phyloP scores from a whole-genome alignment of 805 yeast species.

The Kodamaea kaohsiungensis region DNA sequence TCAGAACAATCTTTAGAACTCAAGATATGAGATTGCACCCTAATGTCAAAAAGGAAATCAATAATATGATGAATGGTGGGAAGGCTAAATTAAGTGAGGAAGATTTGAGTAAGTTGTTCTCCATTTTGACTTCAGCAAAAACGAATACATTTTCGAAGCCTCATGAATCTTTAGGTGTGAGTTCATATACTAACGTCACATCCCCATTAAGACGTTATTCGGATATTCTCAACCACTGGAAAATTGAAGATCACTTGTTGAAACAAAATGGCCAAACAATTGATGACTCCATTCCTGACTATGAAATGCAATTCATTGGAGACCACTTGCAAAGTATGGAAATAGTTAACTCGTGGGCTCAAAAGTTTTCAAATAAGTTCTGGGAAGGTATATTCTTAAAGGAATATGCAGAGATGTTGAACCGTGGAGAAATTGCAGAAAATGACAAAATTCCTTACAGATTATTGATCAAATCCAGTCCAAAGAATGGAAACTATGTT shows the following conservation, averaged over 20 bases:
- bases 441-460: constrained; percentile 22
- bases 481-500: constrained; percentile 27
- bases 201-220: constrained; percentile 37
- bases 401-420: constrained; percentile 24
- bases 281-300: constrained; percentile 1
- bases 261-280: background rate
- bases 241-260: constrained; percentile 23
- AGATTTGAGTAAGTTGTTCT: constrained; percentile 44
- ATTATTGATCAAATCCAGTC: constrained; percentile 22
- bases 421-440: constrained; percentile 13
- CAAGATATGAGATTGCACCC: constrained; percentile 31
- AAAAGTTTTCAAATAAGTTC: constrained; percentile 27
- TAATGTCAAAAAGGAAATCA: constrained; percentile 25
- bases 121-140: constrained; percentile 54
- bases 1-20: constrained; percentile 54
- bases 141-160: constrained; percentile 43
- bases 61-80: constrained; percentile 18
- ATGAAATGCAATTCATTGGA: constrained; percentile 19
- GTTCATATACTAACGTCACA: constrained; percentile 70
- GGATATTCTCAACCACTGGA: constrained; percentile 68
- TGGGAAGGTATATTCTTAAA: constrained; percentile 40
- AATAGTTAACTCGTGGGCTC: constrained; percentile 24
- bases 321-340: constrained; percentile 36
- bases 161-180: constrained; percentile 68
- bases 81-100: constrained; percentile 25